A percentile compares a stretch with the other conserved stretches of the same genome.
phyloP scores from a whole-genome alignment of 1,284 basidiomycete species.

The Anthracocystis setariae region DNA sequence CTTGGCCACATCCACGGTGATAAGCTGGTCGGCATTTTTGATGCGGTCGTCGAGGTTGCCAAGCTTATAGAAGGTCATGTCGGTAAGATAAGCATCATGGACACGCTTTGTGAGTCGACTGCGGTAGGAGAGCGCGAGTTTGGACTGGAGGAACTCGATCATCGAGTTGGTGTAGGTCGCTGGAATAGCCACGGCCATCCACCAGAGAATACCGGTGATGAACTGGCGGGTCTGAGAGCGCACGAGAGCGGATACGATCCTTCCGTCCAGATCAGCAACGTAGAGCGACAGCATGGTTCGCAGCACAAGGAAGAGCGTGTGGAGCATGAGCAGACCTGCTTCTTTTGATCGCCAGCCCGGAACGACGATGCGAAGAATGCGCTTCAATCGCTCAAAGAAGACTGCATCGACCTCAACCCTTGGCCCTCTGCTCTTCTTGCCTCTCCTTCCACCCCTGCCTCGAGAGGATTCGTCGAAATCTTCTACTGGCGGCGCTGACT shows the following conservation, averaged over 20 bases:
- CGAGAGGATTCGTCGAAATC: conserved; percentile 39
- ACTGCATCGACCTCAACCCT: conserved; percentile 80
- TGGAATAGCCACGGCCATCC: conserved; percentile 87
- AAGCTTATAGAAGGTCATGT: conserved; percentile 86
- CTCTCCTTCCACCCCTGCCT: conserved; percentile 39
- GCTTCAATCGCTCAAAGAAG: conserved; percentile 83
- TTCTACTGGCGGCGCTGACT: conserved; percentile 10
- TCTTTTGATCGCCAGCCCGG: conserved; percentile 86
- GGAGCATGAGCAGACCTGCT: conserved; percentile 83
- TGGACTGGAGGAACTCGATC: conserved; percentile 88
- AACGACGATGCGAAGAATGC: conserved; percentile 86
- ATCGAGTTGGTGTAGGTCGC: conserved; percentile 93
- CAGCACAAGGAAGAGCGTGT: conserved; percentile 86
- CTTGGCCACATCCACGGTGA: conserved; percentile 93
- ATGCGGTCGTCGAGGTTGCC: conserved; percentile 82
- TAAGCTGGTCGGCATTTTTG: conserved; percentile 97
- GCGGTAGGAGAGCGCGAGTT: conserved; percentile 90
- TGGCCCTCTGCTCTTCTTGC: conserved; percentile 47
- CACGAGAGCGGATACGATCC: conserved; percentile 91
- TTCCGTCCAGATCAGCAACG: conserved; percentile 91
- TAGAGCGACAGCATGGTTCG: conserved; percentile 93
- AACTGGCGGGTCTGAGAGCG: conserved; percentile 83
- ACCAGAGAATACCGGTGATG: conserved; percentile 83
- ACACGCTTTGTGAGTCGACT: conserved; percentile 86
- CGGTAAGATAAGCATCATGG: conserved; percentile 84